Percentiles rank a stretch among this genome's conserved stretches.
phyloP scores from a whole-genome alignment of 768 basidiomycete species.

The Pleurotus pulmonarius region DNA sequence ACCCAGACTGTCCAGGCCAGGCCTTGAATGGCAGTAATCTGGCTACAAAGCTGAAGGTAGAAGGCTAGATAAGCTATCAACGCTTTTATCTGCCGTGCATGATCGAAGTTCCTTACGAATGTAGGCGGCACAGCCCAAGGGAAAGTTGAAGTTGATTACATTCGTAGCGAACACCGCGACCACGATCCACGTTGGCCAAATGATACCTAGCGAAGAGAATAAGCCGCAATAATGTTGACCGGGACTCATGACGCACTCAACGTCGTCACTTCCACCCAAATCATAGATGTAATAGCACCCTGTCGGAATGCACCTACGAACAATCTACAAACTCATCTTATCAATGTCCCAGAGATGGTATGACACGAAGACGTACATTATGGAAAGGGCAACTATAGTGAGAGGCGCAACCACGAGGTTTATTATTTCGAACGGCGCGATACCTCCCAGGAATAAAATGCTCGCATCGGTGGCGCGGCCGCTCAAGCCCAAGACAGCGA shows the following conservation, averaged over 20 bases:
- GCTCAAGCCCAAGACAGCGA: conserved; percentile 2
- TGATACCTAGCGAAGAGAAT: background rate
- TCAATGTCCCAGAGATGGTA: background rate
- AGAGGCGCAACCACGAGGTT: background rate
- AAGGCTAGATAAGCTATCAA: background rate
- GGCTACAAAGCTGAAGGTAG: background rate
- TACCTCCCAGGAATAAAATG: background rate
- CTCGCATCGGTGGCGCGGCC: background rate
- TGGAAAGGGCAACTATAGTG: background rate
- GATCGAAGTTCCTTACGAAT: background rate
- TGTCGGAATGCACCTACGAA: background rate
- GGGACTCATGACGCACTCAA: background rate
- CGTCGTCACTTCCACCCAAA: background rate
- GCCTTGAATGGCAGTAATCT: background rate
- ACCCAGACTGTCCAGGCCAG: background rate
- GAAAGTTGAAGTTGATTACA: background rate
- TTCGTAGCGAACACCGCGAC: background rate
- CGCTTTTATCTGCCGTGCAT: background rate
- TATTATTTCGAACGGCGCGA: background rate
- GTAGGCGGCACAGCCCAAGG: conserved; percentile 1
- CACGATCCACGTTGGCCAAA: background rate
- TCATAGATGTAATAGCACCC: background rate
- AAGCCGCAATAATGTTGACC: background rate
- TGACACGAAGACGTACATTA: background rate
- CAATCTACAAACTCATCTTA: background rate